These are phyloP conservation scores for Ceratocystis destructans DNA, from an alignment of 2,329 filamentous ascomycete species.

Conservation along the genomic window DNA sequence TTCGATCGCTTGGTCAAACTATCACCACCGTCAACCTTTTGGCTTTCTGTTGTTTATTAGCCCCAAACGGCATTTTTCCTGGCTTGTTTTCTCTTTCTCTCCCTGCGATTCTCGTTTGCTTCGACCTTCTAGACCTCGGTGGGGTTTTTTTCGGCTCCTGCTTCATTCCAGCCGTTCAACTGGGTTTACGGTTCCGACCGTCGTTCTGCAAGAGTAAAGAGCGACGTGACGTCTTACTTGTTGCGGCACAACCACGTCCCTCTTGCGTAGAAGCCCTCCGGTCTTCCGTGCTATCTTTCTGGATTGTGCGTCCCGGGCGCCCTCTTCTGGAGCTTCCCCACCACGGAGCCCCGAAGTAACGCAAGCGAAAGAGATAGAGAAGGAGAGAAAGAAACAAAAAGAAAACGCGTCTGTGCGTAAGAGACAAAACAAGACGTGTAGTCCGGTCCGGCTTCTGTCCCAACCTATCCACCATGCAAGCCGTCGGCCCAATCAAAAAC, in stretches of 20 bases:
- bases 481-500: slow-evolving; percentile 4
- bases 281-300: neutral
- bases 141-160: neutral
- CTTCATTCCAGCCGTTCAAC: neutral
- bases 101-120: neutral
- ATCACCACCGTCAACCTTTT: no score
- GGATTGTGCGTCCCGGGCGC: neutral
- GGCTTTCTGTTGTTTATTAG: neutral
- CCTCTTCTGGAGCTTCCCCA: neutral
- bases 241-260: no score
- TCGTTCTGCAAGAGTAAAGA: no score
- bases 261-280: no score
- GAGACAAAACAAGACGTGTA: no score
- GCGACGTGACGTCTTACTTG: no score
- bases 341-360: neutral
- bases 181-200: no score
- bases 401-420: no score
- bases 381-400: no score
- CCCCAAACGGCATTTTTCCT: neutral
- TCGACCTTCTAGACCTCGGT: neutral
- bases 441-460: no score
- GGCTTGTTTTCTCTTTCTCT: neutral
- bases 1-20: neutral
- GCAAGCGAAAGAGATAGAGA: neutral
- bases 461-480: neutral